Evolutionary conservation across 192 early-diverging fungal species (phyloP).

Genomic region (Backusella sp.): DNA sequence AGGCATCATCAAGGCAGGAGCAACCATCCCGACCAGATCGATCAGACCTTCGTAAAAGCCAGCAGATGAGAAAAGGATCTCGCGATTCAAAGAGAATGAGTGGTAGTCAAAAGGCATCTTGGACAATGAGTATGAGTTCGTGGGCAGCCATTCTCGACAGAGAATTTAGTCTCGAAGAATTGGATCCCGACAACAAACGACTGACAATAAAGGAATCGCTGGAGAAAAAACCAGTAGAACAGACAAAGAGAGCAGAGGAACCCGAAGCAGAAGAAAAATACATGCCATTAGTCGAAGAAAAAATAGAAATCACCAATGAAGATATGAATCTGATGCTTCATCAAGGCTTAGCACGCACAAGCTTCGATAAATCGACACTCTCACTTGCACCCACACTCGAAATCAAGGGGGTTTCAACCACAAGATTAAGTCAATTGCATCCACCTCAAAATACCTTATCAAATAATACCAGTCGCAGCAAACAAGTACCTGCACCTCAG

Average conservation of each 20-base stretch:
- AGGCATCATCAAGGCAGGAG: not conserved
- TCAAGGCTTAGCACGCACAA: not conserved
- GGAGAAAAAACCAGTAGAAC: not conserved
- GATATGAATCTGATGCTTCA: not conserved
- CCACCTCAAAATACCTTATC: conserved; percentile 3
- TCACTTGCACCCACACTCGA: not conserved
- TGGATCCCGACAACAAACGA: conserved; percentile 10
- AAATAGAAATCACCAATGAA: not conserved
- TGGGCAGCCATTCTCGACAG: conserved; percentile 23
- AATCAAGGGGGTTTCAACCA: not conserved
- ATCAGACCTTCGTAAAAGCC: not conserved
- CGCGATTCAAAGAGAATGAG: conserved; percentile 17
- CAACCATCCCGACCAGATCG: not conserved
- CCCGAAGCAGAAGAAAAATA: not conserved
- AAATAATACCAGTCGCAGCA: not conserved
- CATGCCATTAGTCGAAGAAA: not conserved
- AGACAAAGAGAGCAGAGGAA: not conserved
- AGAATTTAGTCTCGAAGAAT: conserved; percentile 24
- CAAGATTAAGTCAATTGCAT: not conserved
- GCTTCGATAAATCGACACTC: not conserved
- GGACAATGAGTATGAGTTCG: conserved; percentile 17
- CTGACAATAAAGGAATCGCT: not conserved
- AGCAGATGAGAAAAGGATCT: not conserved
- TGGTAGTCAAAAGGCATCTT: conserved; percentile 31
- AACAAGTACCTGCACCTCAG: not conserved